These are phyloP conservation scores for Exidia glandulosa DNA, from an alignment of 768 basidiomycete genomes.

Conservation along the genomic window DNA sequence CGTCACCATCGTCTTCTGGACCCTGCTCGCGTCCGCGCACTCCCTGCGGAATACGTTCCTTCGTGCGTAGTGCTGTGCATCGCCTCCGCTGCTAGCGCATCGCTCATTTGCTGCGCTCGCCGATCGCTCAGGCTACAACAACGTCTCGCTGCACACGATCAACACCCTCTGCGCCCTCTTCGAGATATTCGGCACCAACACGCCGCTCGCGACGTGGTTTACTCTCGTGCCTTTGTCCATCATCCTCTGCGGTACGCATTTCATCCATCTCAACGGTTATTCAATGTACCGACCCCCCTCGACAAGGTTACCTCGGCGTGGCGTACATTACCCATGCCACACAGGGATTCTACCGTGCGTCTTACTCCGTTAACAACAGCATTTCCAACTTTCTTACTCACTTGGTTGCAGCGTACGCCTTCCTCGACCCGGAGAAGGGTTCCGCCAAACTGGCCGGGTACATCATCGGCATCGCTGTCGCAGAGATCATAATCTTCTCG, in stretches of 20 bases:
- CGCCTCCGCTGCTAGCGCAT: constrained; percentile 9
- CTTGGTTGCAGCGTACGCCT: constrained; percentile 41
- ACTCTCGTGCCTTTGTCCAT: constrained; percentile 36
- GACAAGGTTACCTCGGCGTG: constrained; percentile 53
- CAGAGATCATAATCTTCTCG: constrained; percentile 39
- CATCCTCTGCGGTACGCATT: constrained; percentile 36
- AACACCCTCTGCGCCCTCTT: constrained; percentile 46
- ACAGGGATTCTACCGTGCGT: constrained; percentile 56
- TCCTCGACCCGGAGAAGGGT: constrained; percentile 44
- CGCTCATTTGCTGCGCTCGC: neutral
- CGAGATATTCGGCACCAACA: constrained; percentile 47
- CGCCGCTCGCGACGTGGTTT: constrained; percentile 40
- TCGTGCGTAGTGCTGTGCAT: constrained; percentile 18
- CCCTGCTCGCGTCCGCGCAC: constrained; percentile 31
- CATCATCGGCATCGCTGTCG: constrained; percentile 48
- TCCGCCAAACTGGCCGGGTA: constrained; percentile 42
- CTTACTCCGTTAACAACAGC: neutral
- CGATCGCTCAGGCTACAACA: constrained; percentile 37
- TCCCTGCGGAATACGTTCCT: constrained; percentile 30
- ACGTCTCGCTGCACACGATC: constrained; percentile 49
- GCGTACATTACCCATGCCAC: constrained; percentile 56
- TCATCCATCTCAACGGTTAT: too few species aligned
- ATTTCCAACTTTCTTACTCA: neutral
- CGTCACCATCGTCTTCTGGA: constrained; percentile 56
- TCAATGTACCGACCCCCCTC: too few species aligned